Conservation (phyloP, 441 rosid genomes). For the Hura crepitans region DNA sequence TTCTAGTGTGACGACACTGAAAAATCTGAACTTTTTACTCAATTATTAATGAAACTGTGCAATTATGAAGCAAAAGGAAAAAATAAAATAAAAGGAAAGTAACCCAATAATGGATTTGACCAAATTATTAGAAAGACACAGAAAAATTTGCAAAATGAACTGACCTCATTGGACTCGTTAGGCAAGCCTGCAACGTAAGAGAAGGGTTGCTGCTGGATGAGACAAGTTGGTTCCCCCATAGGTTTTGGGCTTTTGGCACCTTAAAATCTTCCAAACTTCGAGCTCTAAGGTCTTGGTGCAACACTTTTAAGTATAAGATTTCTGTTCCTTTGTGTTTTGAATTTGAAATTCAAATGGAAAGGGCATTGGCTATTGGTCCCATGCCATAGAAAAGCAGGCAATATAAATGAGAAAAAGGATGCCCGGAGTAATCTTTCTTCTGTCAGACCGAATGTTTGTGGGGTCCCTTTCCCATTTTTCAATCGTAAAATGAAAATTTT, state of each 20-base stretch:
- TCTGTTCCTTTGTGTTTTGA: conserved; percentile 19
- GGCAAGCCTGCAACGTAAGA: conserved; percentile 64
- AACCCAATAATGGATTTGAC: conserved; percentile 16
- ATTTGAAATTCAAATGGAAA: conserved; percentile 47
- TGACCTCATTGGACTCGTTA: conserved; percentile 50
- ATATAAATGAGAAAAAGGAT: not conserved
- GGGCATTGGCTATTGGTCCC: conserved; percentile 20
- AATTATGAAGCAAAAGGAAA: not conserved
- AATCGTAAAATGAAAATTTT: not conserved
- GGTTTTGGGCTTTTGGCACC: conserved; percentile 19
- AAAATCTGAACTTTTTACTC: too few species aligned
- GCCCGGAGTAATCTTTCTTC: conserved; percentile 17
- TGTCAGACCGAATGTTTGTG: conserved; percentile 18
- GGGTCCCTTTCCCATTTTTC: conserved; percentile 15
- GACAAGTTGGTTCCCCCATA: conserved; percentile 73
- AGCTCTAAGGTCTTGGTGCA: conserved; percentile 18
- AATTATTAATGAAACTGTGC: not conserved
- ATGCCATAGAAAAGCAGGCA: conserved; percentile 18
- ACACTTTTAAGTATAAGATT: not conserved
- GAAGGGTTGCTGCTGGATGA: conserved; percentile 52
- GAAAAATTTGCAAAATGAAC: conserved; percentile 14
- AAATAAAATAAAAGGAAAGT: too few species aligned
- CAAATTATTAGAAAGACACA: conserved; percentile 17
- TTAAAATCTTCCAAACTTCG: conserved; percentile 22
- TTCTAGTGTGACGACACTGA: too few species aligned